Evolutionary conservation across 176 grass and related monocot genomes (phyloP).

Genomic region (Rhynchospora tenuis): DNA sequence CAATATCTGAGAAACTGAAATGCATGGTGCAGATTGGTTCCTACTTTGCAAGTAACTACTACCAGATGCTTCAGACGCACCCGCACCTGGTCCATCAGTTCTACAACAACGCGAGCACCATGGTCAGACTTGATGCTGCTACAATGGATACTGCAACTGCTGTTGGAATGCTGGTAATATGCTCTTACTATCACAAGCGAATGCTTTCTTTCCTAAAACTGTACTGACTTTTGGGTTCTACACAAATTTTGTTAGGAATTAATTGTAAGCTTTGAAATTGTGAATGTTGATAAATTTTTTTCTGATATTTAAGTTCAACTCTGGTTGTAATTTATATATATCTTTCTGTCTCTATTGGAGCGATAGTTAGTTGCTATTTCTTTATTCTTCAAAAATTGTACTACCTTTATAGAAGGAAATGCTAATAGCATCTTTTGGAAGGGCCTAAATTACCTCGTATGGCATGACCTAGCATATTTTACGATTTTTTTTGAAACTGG

Average conservation of each 20-base stretch:
- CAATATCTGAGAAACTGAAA: neutral
- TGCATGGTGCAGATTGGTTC: conserved; percentile 53
- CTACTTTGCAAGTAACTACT: conserved; percentile 82
- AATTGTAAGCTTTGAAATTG: neutral
- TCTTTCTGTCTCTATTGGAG: neutral
- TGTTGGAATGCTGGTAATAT: conserved; percentile 47
- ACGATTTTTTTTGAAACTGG: neutral
- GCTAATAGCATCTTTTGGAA: neutral
- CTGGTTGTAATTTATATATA: neutral
- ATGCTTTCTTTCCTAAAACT: neutral
- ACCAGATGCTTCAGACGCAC: conserved; percentile 63
- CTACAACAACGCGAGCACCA: conserved; percentile 74
- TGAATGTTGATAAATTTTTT: neutral
- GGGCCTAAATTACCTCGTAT: neutral
- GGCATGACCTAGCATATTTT: neutral
- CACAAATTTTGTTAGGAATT: neutral
- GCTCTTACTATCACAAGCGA: neutral
- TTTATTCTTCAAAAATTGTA: neutral
- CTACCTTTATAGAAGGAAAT: neutral
- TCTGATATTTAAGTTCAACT: neutral
- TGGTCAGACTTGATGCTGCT: conserved; percentile 66
- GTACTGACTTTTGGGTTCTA: neutral
- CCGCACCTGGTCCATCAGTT: conserved; percentile 80
- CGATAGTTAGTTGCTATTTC: neutral
- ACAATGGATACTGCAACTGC: conserved; percentile 41